A percentile compares a stretch with the other conserved stretches of the same genome.
These are phyloP conservation scores for Aphanocladium album DNA, from an alignment of 2,329 filamentous ascomycete species.

Conservation along the genomic window DNA sequence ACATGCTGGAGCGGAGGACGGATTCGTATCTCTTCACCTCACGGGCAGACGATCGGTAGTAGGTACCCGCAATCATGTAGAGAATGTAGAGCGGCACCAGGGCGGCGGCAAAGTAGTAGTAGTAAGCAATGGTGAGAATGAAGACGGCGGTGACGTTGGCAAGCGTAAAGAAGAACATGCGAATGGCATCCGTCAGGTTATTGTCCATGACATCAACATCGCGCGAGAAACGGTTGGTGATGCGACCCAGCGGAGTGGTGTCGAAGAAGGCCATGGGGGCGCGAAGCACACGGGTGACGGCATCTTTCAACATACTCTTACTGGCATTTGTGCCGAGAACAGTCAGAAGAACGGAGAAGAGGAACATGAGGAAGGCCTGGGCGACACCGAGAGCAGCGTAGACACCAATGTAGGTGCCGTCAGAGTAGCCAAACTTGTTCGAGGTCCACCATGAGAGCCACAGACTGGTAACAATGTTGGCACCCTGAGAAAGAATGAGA, in stretches of 20 bases:
- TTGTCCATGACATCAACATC: constrained; percentile 98
- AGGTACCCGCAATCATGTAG: constrained; percentile 77
- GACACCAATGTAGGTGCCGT: constrained; percentile 66
- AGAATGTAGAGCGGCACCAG: constrained; percentile 62
- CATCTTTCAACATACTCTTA: constrained; percentile 73
- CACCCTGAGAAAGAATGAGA: constrained; percentile 68
- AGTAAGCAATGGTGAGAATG: constrained; percentile 88
- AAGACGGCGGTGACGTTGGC: constrained; percentile 81
- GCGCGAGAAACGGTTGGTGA: constrained; percentile 93
- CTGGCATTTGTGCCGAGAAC: constrained; percentile 76
- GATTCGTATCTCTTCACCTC: constrained; percentile 94
- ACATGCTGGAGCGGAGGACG: constrained; percentile 79
- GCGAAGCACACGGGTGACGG: constrained; percentile 70
- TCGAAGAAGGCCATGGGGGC: constrained; percentile 92
- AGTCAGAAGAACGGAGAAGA: constrained; percentile 73
- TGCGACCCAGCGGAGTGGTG: constrained; percentile 88
- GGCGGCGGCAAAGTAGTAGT: constrained; percentile 73
- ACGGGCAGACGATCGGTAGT: constrained; percentile 85
- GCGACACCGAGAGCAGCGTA: constrained; percentile 65
- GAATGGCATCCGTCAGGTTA: constrained; percentile 78
- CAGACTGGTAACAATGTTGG: constrained; percentile 81
- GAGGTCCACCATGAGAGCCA: constrained; percentile 96
- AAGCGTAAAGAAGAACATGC: constrained; percentile 87
- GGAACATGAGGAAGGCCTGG: constrained; percentile 72
- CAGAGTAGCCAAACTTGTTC: constrained; percentile 62